phyloP scores from a whole-genome alignment of 23 red algal species.

The Cyanidium caldarium region DNA sequence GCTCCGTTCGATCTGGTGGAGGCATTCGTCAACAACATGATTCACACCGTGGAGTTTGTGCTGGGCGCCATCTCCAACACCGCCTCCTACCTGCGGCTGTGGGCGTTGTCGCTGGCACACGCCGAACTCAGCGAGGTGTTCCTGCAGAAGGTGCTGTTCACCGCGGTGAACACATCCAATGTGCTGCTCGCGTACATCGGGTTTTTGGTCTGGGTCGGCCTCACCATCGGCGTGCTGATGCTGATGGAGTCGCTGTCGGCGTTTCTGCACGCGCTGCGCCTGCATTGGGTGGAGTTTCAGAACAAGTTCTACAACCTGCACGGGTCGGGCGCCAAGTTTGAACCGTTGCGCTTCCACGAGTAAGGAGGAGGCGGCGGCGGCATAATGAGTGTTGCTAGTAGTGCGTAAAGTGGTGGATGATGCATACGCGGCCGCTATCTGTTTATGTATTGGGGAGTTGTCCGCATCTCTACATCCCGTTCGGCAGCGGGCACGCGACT shows the following conservation, averaged over 20 bases:
- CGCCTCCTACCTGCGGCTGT: constrained; percentile 85
- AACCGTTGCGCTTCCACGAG: constrained; percentile 21
- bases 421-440: no score
- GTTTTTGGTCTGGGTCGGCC: constrained; percentile 78
- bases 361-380: no score
- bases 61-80: constrained; percentile 96
- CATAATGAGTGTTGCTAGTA: no score
- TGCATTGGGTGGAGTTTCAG: constrained; percentile 95
- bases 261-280: constrained; percentile 79
- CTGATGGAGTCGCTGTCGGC: constrained; percentile 93
- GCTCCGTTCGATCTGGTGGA: constrained; percentile 66
- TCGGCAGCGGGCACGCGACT: no score
- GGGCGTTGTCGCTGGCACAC: constrained; percentile 88
- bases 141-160: constrained; percentile 80
- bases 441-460: no score
- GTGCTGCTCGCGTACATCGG: constrained; percentile 43
- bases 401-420: no score
- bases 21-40: constrained; percentile 88
- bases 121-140: constrained; percentile 78
- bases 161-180: constrained; percentile 31
- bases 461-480: no score
- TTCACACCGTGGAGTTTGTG: constrained; percentile 99
- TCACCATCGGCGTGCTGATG: constrained; percentile 78
- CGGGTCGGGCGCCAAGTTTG: constrained; percentile 65
- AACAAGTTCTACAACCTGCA: constrained; percentile 96